Conservation (phyloP, 768 basidiomycete species). For the Lyophyllum shimeji region DNA sequence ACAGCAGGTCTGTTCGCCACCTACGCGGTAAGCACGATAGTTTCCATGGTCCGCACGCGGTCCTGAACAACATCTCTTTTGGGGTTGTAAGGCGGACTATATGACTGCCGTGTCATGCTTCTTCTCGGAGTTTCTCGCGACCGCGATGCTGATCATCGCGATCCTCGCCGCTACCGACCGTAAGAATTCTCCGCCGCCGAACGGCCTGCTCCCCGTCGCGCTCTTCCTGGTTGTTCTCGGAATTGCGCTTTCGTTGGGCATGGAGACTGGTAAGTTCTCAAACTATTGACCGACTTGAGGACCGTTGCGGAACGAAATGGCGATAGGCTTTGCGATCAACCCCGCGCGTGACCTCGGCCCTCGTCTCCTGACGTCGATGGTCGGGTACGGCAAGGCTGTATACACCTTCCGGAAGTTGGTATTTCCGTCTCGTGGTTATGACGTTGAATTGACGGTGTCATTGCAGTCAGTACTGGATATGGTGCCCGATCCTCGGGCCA, state of each 20-base stretch:
- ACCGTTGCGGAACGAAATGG: background rate
- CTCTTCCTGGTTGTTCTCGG: slow-evolving; percentile 61
- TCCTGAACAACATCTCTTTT: background rate
- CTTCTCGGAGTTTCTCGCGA: slow-evolving; percentile 57
- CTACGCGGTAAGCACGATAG: slow-evolving; percentile 48
- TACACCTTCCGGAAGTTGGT: slow-evolving; percentile 44
- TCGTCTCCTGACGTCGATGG: slow-evolving; percentile 67
- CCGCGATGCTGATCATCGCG: slow-evolving; percentile 55
- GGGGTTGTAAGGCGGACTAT: slow-evolving; percentile 17
- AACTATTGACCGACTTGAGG: background rate
- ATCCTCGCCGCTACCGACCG: slow-evolving; percentile 57
- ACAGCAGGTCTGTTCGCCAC: slow-evolving; percentile 62
- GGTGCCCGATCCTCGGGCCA: slow-evolving; percentile 64
- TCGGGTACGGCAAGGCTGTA: slow-evolving; percentile 58
- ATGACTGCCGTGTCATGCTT: slow-evolving; percentile 40
- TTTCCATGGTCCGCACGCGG: background rate
- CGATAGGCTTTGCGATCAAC: slow-evolving; percentile 34
- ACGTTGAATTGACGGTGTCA: slow-evolving; percentile 9
- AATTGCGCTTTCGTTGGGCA: slow-evolving; percentile 57
- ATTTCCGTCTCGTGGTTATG: slow-evolving; percentile 8
- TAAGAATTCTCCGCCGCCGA: slow-evolving; percentile 46
- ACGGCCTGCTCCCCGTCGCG: slow-evolving; percentile 53
- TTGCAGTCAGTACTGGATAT: slow-evolving; percentile 69
- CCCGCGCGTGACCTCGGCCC: slow-evolving; percentile 56
- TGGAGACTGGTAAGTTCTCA: slow-evolving; percentile 49